Percentiles rank a stretch among this genome's conserved stretches.
Evolutionary conservation across 2,329 filamentous ascomycete species (phyloP).

Genomic region (Cladophialophora bantiana): DNA sequence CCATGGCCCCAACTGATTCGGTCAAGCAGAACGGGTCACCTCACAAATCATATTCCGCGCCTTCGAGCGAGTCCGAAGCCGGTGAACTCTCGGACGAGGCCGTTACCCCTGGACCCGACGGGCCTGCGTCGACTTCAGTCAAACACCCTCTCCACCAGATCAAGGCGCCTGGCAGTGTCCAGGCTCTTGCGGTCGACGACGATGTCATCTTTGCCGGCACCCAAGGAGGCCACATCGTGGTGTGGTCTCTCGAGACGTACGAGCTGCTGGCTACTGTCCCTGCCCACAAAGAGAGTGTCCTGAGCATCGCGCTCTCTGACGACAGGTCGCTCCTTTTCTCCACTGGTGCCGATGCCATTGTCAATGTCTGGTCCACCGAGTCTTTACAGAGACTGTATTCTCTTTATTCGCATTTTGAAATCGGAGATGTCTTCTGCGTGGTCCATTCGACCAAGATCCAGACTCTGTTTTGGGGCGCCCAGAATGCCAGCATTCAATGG

Average conservation of each 20-base stretch:
- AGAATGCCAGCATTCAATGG: conserved; percentile 73
- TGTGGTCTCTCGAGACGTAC: conserved; percentile 89
- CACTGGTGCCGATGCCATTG: conserved; percentile 88
- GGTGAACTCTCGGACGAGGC: conserved; percentile 12
- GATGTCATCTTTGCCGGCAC: conserved; percentile 89
- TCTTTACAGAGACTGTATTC: conserved; percentile 79
- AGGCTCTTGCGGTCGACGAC: conserved; percentile 81
- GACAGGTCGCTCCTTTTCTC: conserved; percentile 83
- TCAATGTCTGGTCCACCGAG: conserved; percentile 89
- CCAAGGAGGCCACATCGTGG: conserved; percentile 88
- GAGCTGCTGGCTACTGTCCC: conserved; percentile 79
- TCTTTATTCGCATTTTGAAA: conserved; percentile 91
- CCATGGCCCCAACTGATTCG: conserved; percentile 29
- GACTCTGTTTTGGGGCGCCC: conserved; percentile 88
- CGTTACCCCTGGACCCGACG: neutral
- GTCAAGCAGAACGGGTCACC: conserved; percentile 12
- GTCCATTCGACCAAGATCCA: conserved; percentile 80
- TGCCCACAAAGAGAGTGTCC: conserved; percentile 88
- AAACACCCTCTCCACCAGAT: conserved; percentile 37
- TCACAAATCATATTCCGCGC: conserved; percentile 6
- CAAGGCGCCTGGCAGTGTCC: conserved; percentile 48
- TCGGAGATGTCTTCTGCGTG: conserved; percentile 96
- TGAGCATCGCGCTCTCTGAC: conserved; percentile 80
- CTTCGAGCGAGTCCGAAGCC: neutral
- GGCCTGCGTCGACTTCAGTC: conserved; percentile 10